These are phyloP conservation scores for Echeveria elegans DNA, from an alignment of 164 flowering plant species.

Conservation along the genomic window DNA sequence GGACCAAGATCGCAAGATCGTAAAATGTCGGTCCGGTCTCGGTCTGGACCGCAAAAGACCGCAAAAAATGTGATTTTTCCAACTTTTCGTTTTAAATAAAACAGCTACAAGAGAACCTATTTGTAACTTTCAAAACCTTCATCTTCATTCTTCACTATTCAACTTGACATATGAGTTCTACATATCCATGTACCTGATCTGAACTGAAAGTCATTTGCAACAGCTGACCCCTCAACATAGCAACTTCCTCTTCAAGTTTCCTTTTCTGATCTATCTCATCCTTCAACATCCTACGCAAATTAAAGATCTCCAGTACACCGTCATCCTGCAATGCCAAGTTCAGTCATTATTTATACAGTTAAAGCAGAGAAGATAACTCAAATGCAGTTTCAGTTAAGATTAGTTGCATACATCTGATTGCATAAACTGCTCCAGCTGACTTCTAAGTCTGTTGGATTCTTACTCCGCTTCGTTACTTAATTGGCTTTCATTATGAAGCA, in stretches of 20 bases:
- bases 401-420: no score
- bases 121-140: no score
- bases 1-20: no score
- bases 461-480: constrained; percentile 75
- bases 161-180: no score
- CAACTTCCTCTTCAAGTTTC: constrained; percentile 81
- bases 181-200: constrained; percentile 89
- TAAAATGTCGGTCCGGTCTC: no score
- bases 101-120: no score
- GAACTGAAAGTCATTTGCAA: constrained; percentile 79
- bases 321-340: constrained; percentile 47
- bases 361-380: background rate
- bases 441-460: constrained; percentile 53
- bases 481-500: no score
- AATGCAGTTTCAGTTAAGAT: background rate
- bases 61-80: no score
- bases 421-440: no score
- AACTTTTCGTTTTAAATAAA: no score
- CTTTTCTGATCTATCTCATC: constrained; percentile 62
- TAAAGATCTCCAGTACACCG: constrained; percentile 47
- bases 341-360: background rate
- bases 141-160: no score
- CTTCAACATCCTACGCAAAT: constrained; percentile 53
- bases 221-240: constrained; percentile 56
- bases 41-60: no score